Conservation (phyloP, 805 yeast genomes). For the Monosporozyma unispora region DNA sequence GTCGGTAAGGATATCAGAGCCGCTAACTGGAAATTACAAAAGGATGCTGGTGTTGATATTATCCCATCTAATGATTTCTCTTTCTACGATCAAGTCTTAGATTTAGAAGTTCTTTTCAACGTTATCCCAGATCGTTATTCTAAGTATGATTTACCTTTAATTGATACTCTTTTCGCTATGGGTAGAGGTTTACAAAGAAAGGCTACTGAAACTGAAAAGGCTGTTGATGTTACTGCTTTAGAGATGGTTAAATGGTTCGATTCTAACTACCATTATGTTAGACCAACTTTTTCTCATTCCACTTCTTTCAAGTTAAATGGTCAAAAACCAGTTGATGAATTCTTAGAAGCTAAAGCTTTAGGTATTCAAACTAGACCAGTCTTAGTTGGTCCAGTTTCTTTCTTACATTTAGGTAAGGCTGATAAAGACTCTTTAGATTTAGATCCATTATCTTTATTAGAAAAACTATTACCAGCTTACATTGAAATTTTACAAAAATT, state of each 20-base stretch:
- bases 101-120: slow-evolving; percentile 84
- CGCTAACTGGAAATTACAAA: slow-evolving; percentile 95
- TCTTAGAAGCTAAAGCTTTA: slow-evolving; percentile 91
- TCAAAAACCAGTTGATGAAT: slow-evolving; percentile 94
- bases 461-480: slow-evolving; percentile 88
- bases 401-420: slow-evolving; percentile 91
- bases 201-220: slow-evolving; percentile 76
- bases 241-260: slow-evolving; percentile 99
- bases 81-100: slow-evolving; percentile 94
- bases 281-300: slow-evolving; percentile 96
- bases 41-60: slow-evolving; percentile 93
- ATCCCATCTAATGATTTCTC: slow-evolving; percentile 98
- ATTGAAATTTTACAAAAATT: slow-evolving; percentile 80
- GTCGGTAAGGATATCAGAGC: slow-evolving; percentile 95
- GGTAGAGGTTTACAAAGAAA: slow-evolving; percentile 99
- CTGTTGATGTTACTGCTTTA: slow-evolving; percentile 96
- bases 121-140: slow-evolving; percentile 96
- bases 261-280: slow-evolving; percentile 98
- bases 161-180: slow-evolving; percentile 96
- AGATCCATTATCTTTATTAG: slow-evolving; percentile 84
- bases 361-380: slow-evolving; percentile 98
- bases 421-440: slow-evolving; percentile 95
- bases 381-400: slow-evolving; percentile 91
- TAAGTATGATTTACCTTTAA: slow-evolving; percentile 70
- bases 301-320: slow-evolving; percentile 95